A percentile compares a stretch with the other conserved stretches of the same genome.
Conservation (phyloP, 2,329 filamentous ascomycete genomes). For the Aureobasidium sp. region DNA sequence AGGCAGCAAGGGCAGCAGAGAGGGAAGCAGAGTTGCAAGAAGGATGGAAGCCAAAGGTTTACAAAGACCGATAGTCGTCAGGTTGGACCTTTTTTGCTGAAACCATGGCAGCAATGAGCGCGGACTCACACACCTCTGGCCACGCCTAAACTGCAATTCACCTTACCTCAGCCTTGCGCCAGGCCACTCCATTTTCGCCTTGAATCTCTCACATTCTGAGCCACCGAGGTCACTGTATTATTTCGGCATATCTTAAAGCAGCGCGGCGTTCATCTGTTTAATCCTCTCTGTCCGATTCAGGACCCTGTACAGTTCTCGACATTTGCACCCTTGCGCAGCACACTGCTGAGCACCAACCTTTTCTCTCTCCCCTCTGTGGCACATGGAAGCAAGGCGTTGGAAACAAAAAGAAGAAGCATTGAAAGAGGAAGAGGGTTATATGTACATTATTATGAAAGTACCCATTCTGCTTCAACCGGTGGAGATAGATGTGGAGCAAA, state of each 20-base stretch:
- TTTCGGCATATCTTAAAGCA: slow-evolving; percentile 12
- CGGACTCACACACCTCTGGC: not conserved
- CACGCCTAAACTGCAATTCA: not conserved
- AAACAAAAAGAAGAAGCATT: not conserved
- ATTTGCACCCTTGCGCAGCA: not conserved
- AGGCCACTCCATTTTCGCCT: not conserved
- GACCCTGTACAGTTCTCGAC: not conserved
- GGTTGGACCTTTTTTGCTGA: slow-evolving; percentile 14
- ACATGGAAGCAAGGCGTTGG: not conserved
- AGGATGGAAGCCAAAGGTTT: slow-evolving; percentile 92
- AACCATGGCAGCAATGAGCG: slow-evolving; percentile 12
- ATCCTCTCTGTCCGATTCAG: not conserved
- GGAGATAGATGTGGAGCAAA: not conserved
- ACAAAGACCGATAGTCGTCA: slow-evolving; percentile 63
- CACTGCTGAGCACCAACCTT: not conserved
- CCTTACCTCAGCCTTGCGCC: not conserved
- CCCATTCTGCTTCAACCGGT: not conserved
- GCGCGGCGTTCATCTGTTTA: slow-evolving; percentile 4
- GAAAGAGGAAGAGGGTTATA: not conserved
- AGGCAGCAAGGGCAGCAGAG: slow-evolving; percentile 61
- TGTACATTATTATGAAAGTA: slow-evolving; percentile 9
- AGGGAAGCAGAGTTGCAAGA: slow-evolving; percentile 72
- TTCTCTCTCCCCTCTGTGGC: slow-evolving; percentile 4
- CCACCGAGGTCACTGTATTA: slow-evolving; percentile 1
- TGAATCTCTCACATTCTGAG: not conserved